Evolutionary conservation across 2,329 filamentous ascomycete species (phyloP), one percentile per base, ranked within the genome.

Genomic region (Purpureocillium lavendulum): DNA sequence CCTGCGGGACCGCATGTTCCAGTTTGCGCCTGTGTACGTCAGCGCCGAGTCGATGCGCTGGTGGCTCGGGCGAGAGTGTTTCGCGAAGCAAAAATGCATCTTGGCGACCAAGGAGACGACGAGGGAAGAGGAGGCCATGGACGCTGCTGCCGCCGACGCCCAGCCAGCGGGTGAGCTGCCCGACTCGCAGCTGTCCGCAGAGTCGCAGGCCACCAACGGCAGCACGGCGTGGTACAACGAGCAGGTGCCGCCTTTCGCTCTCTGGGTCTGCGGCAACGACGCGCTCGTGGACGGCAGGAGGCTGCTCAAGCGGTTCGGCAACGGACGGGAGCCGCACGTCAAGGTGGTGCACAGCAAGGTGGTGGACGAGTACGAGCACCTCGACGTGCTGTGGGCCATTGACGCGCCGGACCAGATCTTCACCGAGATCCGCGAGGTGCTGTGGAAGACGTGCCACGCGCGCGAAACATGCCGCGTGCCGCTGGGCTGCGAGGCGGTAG

Each of bases 351-450:
- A 95, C 61, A 75, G 75, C 46, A 94, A 87, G 56, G 69, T 94
- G 16, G 84, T 96, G 33, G 79, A 86, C 3, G 86, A 83, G 35
- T 94, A 95, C 57, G 90, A 96, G 64, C 90, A 97, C 61, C 71
- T 97, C 4, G 90, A 96, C 62, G 87, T 96, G 2, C 79, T 97
- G 30, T 96, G 90, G 90, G 88, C 89, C 0, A 87, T 96, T 70
- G 88, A 96, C 54, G 79, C 80, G 0, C 77, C 88, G 13, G 81
- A 90, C 35, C 77, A 90, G 57, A 85, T 96, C 1, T 92, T 89
- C 5, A 71, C 68, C 41, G 89, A 94, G 62, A 67, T 96, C 0
- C 74, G 80, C 24, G 82, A 90, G 52, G 82, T 94, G 12, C 60
- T 96, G 11, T 96, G 89, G 89, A 80, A 80, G 59, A 94, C 87